phyloP scores from a whole-genome alignment of 768 basidiomycete species.

The Boletus pseudo-olivaceus region DNA sequence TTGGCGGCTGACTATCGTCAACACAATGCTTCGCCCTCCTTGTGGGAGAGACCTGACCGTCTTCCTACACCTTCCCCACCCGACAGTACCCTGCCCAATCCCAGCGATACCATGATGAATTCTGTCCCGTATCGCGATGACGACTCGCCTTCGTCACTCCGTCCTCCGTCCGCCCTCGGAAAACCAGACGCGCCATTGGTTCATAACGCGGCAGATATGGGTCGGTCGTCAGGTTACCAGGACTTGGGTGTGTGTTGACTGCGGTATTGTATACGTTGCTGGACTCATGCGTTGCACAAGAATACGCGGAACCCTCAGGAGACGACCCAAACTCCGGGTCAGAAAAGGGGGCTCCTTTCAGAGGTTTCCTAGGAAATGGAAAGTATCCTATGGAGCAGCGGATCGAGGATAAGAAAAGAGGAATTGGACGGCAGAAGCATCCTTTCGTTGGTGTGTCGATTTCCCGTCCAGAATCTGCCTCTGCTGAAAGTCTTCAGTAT shows the following conservation, averaged over 20 bases:
- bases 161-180: conserved; percentile 14
- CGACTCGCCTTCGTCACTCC: conserved; percentile 9
- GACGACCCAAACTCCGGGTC: conserved; percentile 21
- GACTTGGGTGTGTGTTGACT: conserved; percentile 45
- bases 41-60: conserved; percentile 8
- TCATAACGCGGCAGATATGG: conserved; percentile 41
- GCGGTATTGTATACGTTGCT: not conserved
- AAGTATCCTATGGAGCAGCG: conserved; percentile 70
- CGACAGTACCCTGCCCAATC: conserved; percentile 2
- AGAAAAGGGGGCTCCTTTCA: conserved; percentile 43
- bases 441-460: conserved; percentile 66
- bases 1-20: conserved; percentile 29
- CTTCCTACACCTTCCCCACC: conserved; percentile 16
- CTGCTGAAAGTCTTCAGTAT: conserved; percentile 43
- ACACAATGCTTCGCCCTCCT: conserved; percentile 13
- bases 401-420: conserved; percentile 84
- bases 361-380: conserved; percentile 42
- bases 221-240: conserved; percentile 40
- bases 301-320: conserved; percentile 58
- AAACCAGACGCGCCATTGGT: conserved; percentile 40
- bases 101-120: conserved; percentile 4
- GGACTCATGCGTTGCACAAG: conserved; percentile 39
- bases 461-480: not conserved
- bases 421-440: conserved; percentile 77
- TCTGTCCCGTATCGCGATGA: conserved; percentile 24